These are phyloP conservation scores for Fraxinus latifolia DNA, from an alignment of 305 asterid genomes.

Conservation along the genomic window DNA sequence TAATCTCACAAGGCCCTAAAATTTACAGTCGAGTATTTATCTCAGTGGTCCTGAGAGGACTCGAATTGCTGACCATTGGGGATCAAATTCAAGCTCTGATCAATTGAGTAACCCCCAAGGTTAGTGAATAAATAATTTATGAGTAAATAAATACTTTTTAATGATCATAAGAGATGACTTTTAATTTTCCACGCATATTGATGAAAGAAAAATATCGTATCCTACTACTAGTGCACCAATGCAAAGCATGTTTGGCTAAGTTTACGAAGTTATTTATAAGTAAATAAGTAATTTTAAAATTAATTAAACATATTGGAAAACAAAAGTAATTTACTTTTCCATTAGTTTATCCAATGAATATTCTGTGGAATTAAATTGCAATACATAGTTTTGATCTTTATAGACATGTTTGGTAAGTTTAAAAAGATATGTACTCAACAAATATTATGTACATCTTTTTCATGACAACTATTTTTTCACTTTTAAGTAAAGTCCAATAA, in stretches of 20 bases:
- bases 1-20: too few relatives aligned
- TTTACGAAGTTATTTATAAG: not conserved
- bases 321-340: not conserved
- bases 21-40: too few relatives aligned
- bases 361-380: not conserved
- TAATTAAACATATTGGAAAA: not conserved
- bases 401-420: not conserved
- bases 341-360: not conserved
- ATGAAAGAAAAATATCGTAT: not conserved
- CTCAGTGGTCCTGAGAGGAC: too few relatives aligned
- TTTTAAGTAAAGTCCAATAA: not conserved
- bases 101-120: too few relatives aligned
- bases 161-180: not conserved
- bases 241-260: not conserved
- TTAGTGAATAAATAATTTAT: not conserved
- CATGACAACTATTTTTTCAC: not conserved
- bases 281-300: not conserved
- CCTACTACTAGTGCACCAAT: not conserved
- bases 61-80: too few relatives aligned
- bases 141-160: too few relatives aligned
- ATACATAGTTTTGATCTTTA: not conserved
- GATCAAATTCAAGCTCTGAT: too few relatives aligned
- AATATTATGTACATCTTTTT: not conserved
- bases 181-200: not conserved
- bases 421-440: not conserved